Evolutionary conservation across 139 green algal genomes (phyloP), one percentile per base, ranked within the genome.

Genomic region (Coelastrella sp.): DNA sequence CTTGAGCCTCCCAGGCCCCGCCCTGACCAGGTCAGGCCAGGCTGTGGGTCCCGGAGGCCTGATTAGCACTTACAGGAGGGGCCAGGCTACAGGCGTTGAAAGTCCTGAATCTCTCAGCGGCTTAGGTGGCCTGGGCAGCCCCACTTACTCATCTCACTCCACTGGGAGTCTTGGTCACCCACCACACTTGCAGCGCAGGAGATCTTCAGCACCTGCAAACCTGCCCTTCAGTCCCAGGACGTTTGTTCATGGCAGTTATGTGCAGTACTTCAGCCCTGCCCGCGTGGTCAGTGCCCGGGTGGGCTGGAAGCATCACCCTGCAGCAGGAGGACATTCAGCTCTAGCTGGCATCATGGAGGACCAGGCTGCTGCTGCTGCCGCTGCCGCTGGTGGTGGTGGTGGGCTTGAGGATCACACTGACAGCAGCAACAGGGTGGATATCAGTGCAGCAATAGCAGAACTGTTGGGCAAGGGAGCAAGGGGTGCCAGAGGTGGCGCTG

Each of bases 221-320:
- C 8, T 81, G 22, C 74, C 74, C 15, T 59, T 59, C 25, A 81
- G 74, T 19, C 27, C 74, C 24, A 60, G 25, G 4, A 81, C 74
- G 6, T 17, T 59, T 57, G 25, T 81, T 14, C 24, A 81, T 81
- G 25, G 78, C 35, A 83, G 78, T 65, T 83, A 65, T 83, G 78
- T 83, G 78, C 78, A 83, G 35, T 83, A 83, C 78, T 83, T 83
- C 78, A 83, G 78, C 24, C 78, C 78, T 27, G 49, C 25, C 14
- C 57, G 74, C n/a, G 9, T 17, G 8, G 7, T 59, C 25, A 80
- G 74, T 80, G 74, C 74, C 15, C 17, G 74, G 20, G 24, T 80
- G 24, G 25, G 25, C 25, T 57, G 74, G 35, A 63, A 12, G 74
- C 24, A 57, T 35, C 78, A 24, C 17, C 68, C 35, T 25, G 15